A percentile compares a stretch with the other conserved stretches of the same genome.
Conservation (phyloP, 2,329 filamentous ascomycete species). For the Tolypocladium capitatum region DNA sequence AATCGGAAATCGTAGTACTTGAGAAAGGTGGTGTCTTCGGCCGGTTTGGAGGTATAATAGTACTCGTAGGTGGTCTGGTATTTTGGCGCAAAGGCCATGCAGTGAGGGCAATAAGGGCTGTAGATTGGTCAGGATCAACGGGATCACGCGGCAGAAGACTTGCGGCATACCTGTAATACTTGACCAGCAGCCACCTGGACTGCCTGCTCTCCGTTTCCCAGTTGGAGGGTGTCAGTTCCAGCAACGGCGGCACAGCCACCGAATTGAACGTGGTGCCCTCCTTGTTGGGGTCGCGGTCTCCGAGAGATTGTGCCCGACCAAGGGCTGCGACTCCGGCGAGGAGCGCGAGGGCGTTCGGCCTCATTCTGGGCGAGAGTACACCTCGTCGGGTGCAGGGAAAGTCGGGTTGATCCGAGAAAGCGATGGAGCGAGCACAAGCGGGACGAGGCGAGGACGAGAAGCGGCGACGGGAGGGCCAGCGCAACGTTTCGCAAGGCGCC, state of each 20-base stretch:
- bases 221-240: conserved; percentile 44
- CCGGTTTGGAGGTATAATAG: conserved; percentile 75
- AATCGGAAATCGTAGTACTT: conserved; percentile 85
- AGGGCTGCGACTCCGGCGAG: conserved; percentile 28
- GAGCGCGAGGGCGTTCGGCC: conserved; percentile 26
- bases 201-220: conserved; percentile 43
- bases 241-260: conserved; percentile 50
- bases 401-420: neutral
- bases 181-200: conserved; percentile 40
- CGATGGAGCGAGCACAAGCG: neutral
- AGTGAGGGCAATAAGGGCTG: conserved; percentile 57
- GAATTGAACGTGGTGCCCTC: conserved; percentile 51
- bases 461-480: neutral
- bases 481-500: conserved; percentile 1
- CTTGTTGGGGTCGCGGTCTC: conserved; percentile 21
- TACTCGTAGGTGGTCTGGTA: conserved; percentile 93
- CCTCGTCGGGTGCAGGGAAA: neutral
- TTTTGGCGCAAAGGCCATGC: conserved; percentile 63
- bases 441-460: neutral
- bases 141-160: neutral
- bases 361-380: conserved; percentile 14
- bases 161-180: conserved; percentile 51
- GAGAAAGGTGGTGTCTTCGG: conserved; percentile 51
- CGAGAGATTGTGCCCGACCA: conserved; percentile 14
- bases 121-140: conserved; percentile 13